Conservation (phyloP, 257 asterid species). For the Ilex aquifolium region DNA sequence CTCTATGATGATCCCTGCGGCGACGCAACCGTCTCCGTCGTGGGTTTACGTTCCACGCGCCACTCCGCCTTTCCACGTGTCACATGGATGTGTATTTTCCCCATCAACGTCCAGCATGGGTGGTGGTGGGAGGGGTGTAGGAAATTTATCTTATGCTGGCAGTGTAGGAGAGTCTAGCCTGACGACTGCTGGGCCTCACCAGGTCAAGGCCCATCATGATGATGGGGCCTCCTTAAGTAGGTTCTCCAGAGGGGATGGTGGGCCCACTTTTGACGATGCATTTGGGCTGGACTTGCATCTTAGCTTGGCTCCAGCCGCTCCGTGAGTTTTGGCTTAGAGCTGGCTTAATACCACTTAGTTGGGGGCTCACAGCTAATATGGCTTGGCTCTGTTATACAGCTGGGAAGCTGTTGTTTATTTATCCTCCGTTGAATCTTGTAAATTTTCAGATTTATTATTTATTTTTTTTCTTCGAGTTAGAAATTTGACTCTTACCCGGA, state of each 20-base stretch:
- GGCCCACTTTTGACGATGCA: conserved; percentile 62
- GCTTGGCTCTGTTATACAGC: conserved; percentile 8
- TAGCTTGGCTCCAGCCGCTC: conserved; percentile 88
- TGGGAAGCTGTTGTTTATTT: conserved; percentile 13
- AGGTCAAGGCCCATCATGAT: conserved; percentile 48
- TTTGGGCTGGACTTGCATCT: conserved; percentile 86
- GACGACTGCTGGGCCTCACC: conserved; percentile 50
- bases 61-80: conserved; percentile 57
- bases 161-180: conserved; percentile 47
- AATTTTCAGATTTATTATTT: conserved; percentile 43
- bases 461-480: conserved; percentile 21
- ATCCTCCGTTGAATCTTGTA: conserved; percentile 31
- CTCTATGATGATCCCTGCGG: conserved; percentile 22
- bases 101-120: conserved; percentile 8
- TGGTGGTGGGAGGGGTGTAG: conserved; percentile 35
- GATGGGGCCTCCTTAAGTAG: conserved; percentile 80
- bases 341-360: conserved; percentile 2
- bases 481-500: conserved; percentile 7
- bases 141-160: conserved; percentile 40
- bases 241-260: conserved; percentile 48
- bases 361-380: not conserved
- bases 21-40: conserved; percentile 33
- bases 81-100: conserved; percentile 69
- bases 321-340: conserved; percentile 26
- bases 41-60: conserved; percentile 84